Base-by-base conservation (phyloP, 768 basidiomycete species). In the Paxillus involutus region DNA sequence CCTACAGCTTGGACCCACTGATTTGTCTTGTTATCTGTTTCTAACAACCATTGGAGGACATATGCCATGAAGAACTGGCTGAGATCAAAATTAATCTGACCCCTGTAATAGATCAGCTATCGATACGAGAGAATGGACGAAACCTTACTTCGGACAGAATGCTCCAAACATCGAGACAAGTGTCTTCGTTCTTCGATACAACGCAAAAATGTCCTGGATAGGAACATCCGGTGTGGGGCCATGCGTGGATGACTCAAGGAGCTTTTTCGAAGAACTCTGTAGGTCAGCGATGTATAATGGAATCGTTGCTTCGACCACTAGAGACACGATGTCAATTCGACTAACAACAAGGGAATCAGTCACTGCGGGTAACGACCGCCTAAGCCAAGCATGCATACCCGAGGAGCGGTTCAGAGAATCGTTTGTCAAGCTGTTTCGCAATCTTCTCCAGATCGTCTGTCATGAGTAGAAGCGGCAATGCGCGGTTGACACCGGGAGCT, bases 1-100 rank as follows among this genome's bases (percentile, higher is more conserved):
- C 91, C 71, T 58, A 93, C 91, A 56, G 88, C 86, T 67, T 94
- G 83, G 6, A 98, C 96, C 97, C 97, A 99, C 56, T 94, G 88
- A 43, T 81, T 80, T 8, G 96, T 98, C 76, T 93, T 96, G 53
- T 76, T 83, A 60, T 95, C 90, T 0, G 92, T 97, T 54, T 88
- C 87, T n/a, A 82, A 61, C 24, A 99, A 72, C 96, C 95, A 99
- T 59, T 88, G 84, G 7, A 83, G 79, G 8, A 98, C 91, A 67
- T 92, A 93, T 3, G 88, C 83, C 68, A 92, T 89, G 65, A 98
- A 98, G 73, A 90, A 91, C 4, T 75, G 76, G 4, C 84, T 78
- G 29, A 92, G 72, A 58, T 93, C 83, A 61, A 94, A 91, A 10
- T 79, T 73, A 16, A 87, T 65, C 16, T 78, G 75, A 0, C 75